Percentiles rank a stretch among this genome's conserved stretches.
These are phyloP conservation scores for Huntiella savannae DNA, from an alignment of 2,329 filamentous ascomycete genomes.

Conservation along the genomic window DNA sequence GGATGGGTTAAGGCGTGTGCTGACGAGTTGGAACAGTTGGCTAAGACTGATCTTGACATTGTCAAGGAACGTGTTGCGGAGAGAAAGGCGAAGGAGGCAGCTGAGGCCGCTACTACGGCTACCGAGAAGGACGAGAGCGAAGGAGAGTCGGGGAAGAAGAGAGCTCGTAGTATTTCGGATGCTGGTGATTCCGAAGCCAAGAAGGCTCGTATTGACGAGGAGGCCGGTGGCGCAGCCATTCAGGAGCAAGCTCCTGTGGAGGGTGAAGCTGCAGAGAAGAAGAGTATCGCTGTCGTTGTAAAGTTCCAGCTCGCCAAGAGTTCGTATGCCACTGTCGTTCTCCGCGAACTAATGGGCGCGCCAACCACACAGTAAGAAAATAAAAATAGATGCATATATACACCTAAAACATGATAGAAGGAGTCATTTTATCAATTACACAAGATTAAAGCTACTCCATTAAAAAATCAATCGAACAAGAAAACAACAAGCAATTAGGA, in stretches of 20 bases:
- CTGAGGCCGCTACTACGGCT: slow-evolving; percentile 10
- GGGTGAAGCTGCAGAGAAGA: slow-evolving; percentile 15
- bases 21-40: slow-evolving; percentile 62
- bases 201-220: slow-evolving; percentile 16
- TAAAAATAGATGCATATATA: not conserved
- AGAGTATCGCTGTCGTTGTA: slow-evolving; percentile 48
- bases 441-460: not conserved
- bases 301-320: slow-evolving; percentile 61
- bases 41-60: slow-evolving; percentile 67
- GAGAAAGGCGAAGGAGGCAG: not conserved
- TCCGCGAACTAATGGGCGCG: slow-evolving; percentile 55
- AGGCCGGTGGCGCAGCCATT: slow-evolving; percentile 1
- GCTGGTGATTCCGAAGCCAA: slow-evolving; percentile 14
- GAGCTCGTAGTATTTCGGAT: slow-evolving; percentile 9
- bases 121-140: slow-evolving; percentile 2
- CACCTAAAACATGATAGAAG: not conserved
- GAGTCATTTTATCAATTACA: not conserved
- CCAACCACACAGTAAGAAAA: slow-evolving; percentile 3
- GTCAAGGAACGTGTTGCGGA: slow-evolving; percentile 24
- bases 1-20: slow-evolving; percentile 40
- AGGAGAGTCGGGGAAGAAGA: slow-evolving; percentile 7
- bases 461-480: not conserved
- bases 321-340: slow-evolving; percentile 69
- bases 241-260: slow-evolving; percentile 14
- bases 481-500: not conserved